Evolutionary conservation across 2,329 filamentous ascomycete species (phyloP), one percentile per base, ranked within the genome.

Genomic region (Epichloe scottii): DNA sequence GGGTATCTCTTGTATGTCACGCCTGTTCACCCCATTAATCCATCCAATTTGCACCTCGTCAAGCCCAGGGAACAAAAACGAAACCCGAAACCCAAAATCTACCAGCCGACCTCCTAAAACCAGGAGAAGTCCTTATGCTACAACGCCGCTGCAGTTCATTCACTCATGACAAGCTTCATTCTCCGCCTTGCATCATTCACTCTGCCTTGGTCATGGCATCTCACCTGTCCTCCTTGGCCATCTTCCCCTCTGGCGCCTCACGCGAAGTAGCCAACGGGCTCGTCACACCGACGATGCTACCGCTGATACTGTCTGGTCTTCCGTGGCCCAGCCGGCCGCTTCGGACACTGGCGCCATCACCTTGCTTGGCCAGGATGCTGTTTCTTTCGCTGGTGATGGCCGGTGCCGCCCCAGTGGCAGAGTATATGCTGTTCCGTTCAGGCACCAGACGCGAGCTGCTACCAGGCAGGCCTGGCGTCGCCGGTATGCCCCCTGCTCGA

Each of bases 401-500:
- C 5, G 84, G 82, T 1, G 78, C 78, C 4, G 81, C 73, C 14
- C 85, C 86, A 0, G 84, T 83, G 0, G 82, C 77, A 0, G 86
- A 89, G 69, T 95, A 95, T 49, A 96, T 81, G 63, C 85, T 89
- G 15, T 82, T 81, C n/a, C 86, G 76, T 65, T 89, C 85, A 21
- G 77, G 69, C 34, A 68, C 69, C 11, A 70, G 65, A 17, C 57
- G 67, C 21, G 72, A 62, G 50, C 59, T 66, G 39, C 71, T 71
- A 46, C 77, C 75, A 53, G 84, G 77, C 43, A 84, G 68, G 4
- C 73, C 73, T 1, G 76, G 68, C 19, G 75, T 72, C 3, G 67
- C 59, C 1, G 72, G 67, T 46, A 73, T 63, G 52, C 70, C 35
- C 62, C 57, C 15, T 70, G 68, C 38, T 85, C 81, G 35, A 85